Percentiles rank a stretch among this genome's conserved stretches.
Evolutionary conservation across 805 yeast species (phyloP).

Genomic region (Candida ulmi): DNA sequence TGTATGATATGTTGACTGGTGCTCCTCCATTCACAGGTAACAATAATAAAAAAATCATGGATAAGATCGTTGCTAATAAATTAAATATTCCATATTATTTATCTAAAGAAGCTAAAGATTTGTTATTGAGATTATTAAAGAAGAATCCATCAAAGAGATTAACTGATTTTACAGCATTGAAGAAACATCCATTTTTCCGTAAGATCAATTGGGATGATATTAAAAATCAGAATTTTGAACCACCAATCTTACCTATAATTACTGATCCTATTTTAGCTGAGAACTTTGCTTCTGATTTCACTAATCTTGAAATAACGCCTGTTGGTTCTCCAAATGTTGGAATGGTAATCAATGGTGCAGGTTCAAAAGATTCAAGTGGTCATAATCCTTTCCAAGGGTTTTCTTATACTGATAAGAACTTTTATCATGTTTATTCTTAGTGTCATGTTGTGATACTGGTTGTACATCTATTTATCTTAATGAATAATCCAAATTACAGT

Average conservation of each 20-base stretch:
- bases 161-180: conserved; percentile 50
- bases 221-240: conserved; percentile 39
- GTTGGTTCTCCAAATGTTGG: conserved; percentile 17
- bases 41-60: conserved; percentile 68
- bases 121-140: conserved; percentile 57
- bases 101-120: conserved; percentile 74
- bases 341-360: conserved; percentile 6
- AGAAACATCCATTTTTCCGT: conserved; percentile 70
- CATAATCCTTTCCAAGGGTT: conserved; percentile 38
- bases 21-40: conserved; percentile 87
- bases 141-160: conserved; percentile 66
- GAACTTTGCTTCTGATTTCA: conserved; percentile 77
- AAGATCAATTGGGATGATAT: conserved; percentile 65
- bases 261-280: conserved; percentile 82
- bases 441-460: no score
- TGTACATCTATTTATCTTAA: no score
- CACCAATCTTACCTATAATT: conserved; percentile 80
- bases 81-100: conserved; percentile 68
- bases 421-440: conserved; percentile 17
- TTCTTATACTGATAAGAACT: conserved; percentile 32
- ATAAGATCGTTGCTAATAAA: conserved; percentile 66
- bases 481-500: no score
- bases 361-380: neutral
- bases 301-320: conserved; percentile 49
- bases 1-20: conserved; percentile 77